phyloP scores from a whole-genome alignment of 306 rosid species.

The Dalbergia oliveri region DNA sequence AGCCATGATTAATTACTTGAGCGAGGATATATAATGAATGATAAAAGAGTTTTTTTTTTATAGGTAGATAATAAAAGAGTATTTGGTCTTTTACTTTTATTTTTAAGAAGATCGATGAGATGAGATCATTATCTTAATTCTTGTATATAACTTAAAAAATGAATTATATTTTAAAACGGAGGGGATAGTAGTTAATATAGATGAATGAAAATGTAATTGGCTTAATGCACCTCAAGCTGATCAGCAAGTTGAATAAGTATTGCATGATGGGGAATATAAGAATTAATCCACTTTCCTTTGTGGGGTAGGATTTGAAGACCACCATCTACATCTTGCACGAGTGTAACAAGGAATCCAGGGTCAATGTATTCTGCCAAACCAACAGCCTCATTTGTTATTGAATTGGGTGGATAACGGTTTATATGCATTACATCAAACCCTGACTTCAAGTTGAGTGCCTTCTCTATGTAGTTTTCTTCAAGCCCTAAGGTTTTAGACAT shows the following conservation, averaged over 20 bases:
- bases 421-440: conserved; percentile 65
- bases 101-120: too few relatives aligned
- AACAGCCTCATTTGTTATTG: conserved; percentile 43
- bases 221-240: conserved; percentile 61
- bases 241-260: conserved; percentile 68
- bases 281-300: conserved; percentile 59
- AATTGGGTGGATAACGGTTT: conserved; percentile 63
- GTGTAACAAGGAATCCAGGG: conserved; percentile 63
- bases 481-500: conserved; percentile 56
- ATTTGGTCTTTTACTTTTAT: too few relatives aligned
- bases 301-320: conserved; percentile 65
- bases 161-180: too few relatives aligned
- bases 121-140: too few relatives aligned
- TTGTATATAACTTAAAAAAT: too few relatives aligned
- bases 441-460: conserved; percentile 54
- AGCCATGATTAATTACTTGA: too few relatives aligned
- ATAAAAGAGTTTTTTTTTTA: too few relatives aligned
- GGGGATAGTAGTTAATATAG: neutral
- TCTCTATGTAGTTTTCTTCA: conserved; percentile 63
- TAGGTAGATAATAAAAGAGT: too few relatives aligned
- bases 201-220: neutral
- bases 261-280: conserved; percentile 57
- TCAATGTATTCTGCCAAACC: conserved; percentile 63
- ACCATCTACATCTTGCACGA: conserved; percentile 63
- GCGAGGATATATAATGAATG: too few relatives aligned